Conservation (phyloP, 176 grass and related monocot genomes). For the Cenchrus purpureus region DNA sequence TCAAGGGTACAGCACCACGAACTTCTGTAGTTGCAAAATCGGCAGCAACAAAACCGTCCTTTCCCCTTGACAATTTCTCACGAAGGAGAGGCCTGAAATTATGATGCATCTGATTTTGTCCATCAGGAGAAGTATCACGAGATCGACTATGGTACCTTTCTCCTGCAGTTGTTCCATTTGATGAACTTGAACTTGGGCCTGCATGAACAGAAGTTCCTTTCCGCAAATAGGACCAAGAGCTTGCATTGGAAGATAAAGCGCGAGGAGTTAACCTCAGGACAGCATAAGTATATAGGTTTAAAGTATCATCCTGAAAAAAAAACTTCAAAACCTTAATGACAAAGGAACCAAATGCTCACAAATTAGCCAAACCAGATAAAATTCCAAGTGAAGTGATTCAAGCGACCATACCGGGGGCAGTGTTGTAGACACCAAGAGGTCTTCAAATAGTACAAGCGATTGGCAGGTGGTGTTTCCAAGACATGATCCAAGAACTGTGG, state of each 20-base stretch:
- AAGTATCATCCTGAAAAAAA: conserved; percentile 75
- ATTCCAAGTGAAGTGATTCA: conserved; percentile 20
- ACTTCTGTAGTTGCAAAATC: conserved; percentile 59
- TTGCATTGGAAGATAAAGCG: conserved; percentile 77
- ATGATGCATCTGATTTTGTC: conserved; percentile 61
- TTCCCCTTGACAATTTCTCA: conserved; percentile 87
- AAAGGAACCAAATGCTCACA: conserved; percentile 23
- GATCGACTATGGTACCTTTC: conserved; percentile 71
- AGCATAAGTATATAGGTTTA: conserved; percentile 80
- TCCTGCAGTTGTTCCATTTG: conserved; percentile 55
- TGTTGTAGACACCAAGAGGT: conserved; percentile 91
- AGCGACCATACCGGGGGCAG: conserved; percentile 71
- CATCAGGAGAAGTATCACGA: conserved; percentile 71
- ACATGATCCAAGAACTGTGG: conserved; percentile 78
- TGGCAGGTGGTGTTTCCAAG: conserved; percentile 64
- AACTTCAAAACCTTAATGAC: conserved; percentile 19
- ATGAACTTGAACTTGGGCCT: conserved; percentile 51
- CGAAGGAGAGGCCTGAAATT: conserved; percentile 79
- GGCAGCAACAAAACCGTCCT: conserved; percentile 83
- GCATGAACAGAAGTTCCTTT: conserved; percentile 71
- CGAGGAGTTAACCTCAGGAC: conserved; percentile 84
- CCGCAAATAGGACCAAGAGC: conserved; percentile 93
- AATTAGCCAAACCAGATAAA: conserved; percentile 31
- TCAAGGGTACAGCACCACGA: conserved; percentile 46
- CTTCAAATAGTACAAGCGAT: conserved; percentile 87